phyloP scores from a whole-genome alignment of 1,139 yeast species.

The Kodamaea arcana region DNA sequence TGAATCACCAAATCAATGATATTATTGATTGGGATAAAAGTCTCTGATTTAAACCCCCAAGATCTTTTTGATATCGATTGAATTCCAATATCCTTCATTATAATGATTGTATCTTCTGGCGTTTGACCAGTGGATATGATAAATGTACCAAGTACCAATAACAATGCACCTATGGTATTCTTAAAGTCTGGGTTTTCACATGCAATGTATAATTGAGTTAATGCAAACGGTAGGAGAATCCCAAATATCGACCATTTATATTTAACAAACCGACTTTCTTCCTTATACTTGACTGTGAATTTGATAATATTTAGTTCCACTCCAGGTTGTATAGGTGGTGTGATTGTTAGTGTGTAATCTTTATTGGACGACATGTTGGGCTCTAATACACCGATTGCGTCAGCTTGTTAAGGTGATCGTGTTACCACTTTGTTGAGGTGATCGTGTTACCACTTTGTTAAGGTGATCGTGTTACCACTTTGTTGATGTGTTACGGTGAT shows the following conservation, averaged over 20 bases:
- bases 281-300: slow-evolving; percentile 18
- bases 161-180: too few species aligned
- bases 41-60: slow-evolving; percentile 26
- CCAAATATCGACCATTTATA: slow-evolving; percentile 9
- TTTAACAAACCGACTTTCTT: slow-evolving; percentile 6
- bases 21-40: slow-evolving; percentile 49
- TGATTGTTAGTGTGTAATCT: slow-evolving; percentile 27
- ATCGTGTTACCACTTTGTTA: too few species aligned
- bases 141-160: too few species aligned
- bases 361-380: slow-evolving; percentile 28
- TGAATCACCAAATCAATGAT: slow-evolving; percentile 61
- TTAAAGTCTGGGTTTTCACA: too few species aligned
- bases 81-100: slow-evolving; percentile 37
- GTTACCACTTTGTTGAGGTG: too few species aligned
- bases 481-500: too few species aligned
- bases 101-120: slow-evolving; percentile 30
- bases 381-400: too few species aligned
- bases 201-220: too few species aligned
- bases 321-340: slow-evolving; percentile 16
- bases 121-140: too few species aligned
- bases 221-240: neutral
- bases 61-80: slow-evolving; percentile 25
- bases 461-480: too few species aligned
- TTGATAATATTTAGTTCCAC: slow-evolving; percentile 15
- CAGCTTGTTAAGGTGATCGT: too few species aligned